Evolutionary conservation across 495 filamentous ascomycete genomes (phyloP), one percentile per base, ranked within the genome.

Genomic region (Pseudevernia furfuracea): DNA sequence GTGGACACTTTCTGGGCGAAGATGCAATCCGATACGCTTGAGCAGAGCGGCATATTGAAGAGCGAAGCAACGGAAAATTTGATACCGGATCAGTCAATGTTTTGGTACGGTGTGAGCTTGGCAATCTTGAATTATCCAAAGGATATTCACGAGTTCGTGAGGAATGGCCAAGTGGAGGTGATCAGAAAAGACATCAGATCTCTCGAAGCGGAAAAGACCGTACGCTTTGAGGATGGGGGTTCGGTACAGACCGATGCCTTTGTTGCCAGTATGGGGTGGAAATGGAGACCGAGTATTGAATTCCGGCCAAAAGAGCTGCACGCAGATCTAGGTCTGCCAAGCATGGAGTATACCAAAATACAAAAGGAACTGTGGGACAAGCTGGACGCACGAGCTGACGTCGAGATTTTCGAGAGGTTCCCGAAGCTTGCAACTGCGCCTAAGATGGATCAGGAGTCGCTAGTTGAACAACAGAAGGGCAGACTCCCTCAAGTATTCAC

Each of bases 251-350:
- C 84, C 1, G 88, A 89, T 57, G 80, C 80, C 8, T 74, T 95
- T n/a, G 80, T 90, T 65, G 88, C 83, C 69, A 80, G 80, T 37
- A 91, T 86, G 0, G 87, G 87, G 30, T 91, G 88, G 84, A 83
- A 85, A 68, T 80, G 83, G 56, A 78, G 77, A 1, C 83, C 88
- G 2, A 78, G 81, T 9, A 79, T 92, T 62, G 81, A 82, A 44
- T 87, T 91, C 72, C 70, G 84, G 1, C 85, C 87, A 0, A 79
- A 79, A 56, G 73, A 69, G 58, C 77, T 76, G 17, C 70, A 76
- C 62, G 68, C 71, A 37, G 65, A 76, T 32, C 67, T 82, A 34
- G 74, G 78, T 28, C 53, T 70, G 4, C 68, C 68, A 23, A 64
- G 58, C n/a, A 28, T 61, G n/a, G 19, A 56, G 30, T 58, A 53